Conservation (phyloP, 306 rosid genomes). For the Inga oerstediana region DNA sequence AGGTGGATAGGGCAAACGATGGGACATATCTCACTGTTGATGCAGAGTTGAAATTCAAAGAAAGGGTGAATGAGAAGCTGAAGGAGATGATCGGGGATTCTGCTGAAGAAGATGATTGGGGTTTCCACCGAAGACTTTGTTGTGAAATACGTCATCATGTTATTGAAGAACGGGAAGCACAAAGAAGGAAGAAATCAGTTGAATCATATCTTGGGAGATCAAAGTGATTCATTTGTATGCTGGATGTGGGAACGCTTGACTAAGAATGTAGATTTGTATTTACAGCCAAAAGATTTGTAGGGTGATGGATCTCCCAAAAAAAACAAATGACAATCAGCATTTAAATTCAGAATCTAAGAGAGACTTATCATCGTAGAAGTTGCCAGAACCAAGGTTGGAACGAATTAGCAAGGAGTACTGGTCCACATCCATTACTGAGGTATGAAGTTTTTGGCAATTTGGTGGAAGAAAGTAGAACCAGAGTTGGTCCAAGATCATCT, state of each 20-base stretch:
- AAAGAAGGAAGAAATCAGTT: not conserved
- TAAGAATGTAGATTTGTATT: not conserved
- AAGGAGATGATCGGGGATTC: not conserved
- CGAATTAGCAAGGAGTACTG: not conserved
- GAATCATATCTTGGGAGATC: not conserved
- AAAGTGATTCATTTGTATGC: not conserved
- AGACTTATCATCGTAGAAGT: not conserved
- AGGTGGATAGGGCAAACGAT: not conserved
- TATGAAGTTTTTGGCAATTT: not conserved
- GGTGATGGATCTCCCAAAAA: not conserved
- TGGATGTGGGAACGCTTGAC: not conserved
- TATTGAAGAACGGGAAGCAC: not conserved
- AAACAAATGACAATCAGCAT: not conserved
- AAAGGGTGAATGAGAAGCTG: not conserved
- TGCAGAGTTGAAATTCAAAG: not conserved
- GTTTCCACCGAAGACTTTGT: not conserved
- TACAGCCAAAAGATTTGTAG: not conserved
- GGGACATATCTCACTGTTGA: not conserved
- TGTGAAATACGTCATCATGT: not conserved
- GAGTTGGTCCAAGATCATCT: not conserved
- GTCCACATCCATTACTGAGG: not conserved
- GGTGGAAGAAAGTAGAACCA: not conserved
- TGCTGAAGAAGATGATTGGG: too few relatives aligned
- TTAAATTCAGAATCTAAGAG: not conserved
- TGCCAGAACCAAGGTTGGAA: not conserved